Evolutionary conservation across 495 filamentous ascomycete genomes (phyloP).

Genomic region (Echria macrotheca): DNA sequence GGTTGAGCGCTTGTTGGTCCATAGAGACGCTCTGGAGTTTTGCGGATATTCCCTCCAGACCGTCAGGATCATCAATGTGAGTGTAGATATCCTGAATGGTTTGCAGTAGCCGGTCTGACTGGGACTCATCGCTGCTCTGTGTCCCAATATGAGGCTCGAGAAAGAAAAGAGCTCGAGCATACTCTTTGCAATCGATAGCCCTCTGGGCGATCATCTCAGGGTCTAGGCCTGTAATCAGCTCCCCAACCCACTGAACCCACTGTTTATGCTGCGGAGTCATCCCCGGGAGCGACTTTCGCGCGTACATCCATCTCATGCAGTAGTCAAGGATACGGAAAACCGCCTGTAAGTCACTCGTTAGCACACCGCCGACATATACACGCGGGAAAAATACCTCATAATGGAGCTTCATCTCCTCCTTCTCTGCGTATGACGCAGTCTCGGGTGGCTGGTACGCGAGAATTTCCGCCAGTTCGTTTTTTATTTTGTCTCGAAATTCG

Average conservation of each 20-base stretch:
- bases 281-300: slow-evolving; percentile 42
- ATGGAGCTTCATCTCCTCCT: slow-evolving; percentile 69
- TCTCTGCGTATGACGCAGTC: slow-evolving; percentile 47
- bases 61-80: slow-evolving; percentile 95
- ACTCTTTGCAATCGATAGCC: slow-evolving; percentile 88
- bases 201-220: slow-evolving; percentile 78
- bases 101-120: slow-evolving; percentile 58
- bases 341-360: slow-evolving; percentile 47
- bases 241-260: slow-evolving; percentile 32
- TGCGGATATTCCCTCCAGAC: slow-evolving; percentile 88
- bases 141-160: slow-evolving; percentile 82
- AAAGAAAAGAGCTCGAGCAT: slow-evolving; percentile 83
- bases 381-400: slow-evolving; percentile 60
- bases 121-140: slow-evolving; percentile 29
- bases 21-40: slow-evolving; percentile 75
- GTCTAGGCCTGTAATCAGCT: slow-evolving; percentile 60
- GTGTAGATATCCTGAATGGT: slow-evolving; percentile 88
- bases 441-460: slow-evolving; percentile 55
- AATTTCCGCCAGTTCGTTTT: slow-evolving; percentile 64
- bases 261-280: slow-evolving; percentile 25
- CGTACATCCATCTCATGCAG: slow-evolving; percentile 80
- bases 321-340: slow-evolving; percentile 91
- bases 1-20: slow-evolving; percentile 86
- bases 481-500: slow-evolving; percentile 58
- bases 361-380: neutral